Evolutionary conservation across 108 stramenopile genomes (phyloP), one percentile per base, ranked within the genome.

Genomic region (Cyclotella cryptica): DNA sequence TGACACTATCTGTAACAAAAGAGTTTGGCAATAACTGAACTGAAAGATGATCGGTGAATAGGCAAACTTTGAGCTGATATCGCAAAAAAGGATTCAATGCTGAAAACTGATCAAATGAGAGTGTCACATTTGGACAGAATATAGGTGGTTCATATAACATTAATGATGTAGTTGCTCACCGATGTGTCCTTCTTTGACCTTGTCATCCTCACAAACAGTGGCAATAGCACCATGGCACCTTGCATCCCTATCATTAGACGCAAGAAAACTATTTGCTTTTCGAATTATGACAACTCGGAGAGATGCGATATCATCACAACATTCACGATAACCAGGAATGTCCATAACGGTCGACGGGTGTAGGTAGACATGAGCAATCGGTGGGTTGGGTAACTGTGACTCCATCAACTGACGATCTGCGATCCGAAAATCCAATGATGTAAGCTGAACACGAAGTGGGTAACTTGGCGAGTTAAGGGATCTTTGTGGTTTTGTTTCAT

Each of bases 371-470:
- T n/a, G 63, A 19, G 64, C 71, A 10, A 70, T 27, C 3, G 64
- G 41, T 62, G 77, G 77, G 39, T 58, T 47, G 11, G 75, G 65
- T 21, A 66, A 72, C 17, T 52, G 47, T 49, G 49, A 26, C 49
- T 70, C 22, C 28, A 21, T 64, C 46, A 35, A 42, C 30, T 39
- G 3, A 35, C 35, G 45, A 68, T 61, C 15, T 29, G 29, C 35
- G 18, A 7, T 41, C 42, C 27, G 0, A 41, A 41, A 77, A 54
- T 82, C 75, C 0, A 60, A 66, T 13, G 54, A 39, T 8, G 46
- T 69, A 19, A 66, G 72, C 49, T 80, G 79, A 43, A 80, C 72
- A 42, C 79, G 79, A 54, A 80, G 67, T 30, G 67, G 66, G 42
- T 27, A 40, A 58, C 70, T 76, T 52, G 76, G 55, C 49, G 29